Conservation (phyloP, 2,329 filamentous ascomycete genomes). For the Sporothrix inflata region DNA sequence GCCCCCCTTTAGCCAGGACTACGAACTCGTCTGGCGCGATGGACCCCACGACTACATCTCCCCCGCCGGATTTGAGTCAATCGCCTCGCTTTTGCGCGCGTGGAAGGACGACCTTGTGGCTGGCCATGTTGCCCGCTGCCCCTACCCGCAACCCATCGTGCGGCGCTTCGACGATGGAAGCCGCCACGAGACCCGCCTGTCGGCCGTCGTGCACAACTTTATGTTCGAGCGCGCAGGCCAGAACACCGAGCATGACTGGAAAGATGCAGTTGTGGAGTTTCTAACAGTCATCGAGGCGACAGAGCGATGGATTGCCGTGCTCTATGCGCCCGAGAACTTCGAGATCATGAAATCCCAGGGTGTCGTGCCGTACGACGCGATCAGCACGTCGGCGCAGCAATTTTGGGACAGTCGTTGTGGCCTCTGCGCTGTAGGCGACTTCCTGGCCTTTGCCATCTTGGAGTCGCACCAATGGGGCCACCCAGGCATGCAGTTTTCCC, state of each 20-base stretch:
- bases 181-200: conserved; percentile 31
- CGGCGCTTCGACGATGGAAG: conserved; percentile 23
- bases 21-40: conserved; percentile 37
- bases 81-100: conserved; percentile 32
- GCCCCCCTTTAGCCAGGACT: conserved; percentile 29
- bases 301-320: conserved; percentile 30
- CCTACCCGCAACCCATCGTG: conserved; percentile 25
- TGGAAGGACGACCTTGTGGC: conserved; percentile 34
- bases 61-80: conserved; percentile 30
- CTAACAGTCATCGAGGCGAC: conserved; percentile 27
- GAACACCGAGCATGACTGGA: conserved; percentile 34
- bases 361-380: conserved; percentile 20
- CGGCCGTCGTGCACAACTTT: conserved; percentile 38
- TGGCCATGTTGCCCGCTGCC: conserved; percentile 33
- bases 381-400: conserved; percentile 21
- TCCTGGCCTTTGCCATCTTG: conserved; percentile 32
- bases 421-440: conserved; percentile 32
- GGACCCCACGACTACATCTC: conserved; percentile 36
- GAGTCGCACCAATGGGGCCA: conserved; percentile 36
- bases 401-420: conserved; percentile 31
- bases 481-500: conserved; percentile 31
- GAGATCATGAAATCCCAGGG: conserved; percentile 19
- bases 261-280: conserved; percentile 31
- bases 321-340: conserved; percentile 32
- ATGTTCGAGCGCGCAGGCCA: conserved; percentile 35